Conservation (phyloP, 108 stramenopile species). For the Cyclotella baltica region DNA sequence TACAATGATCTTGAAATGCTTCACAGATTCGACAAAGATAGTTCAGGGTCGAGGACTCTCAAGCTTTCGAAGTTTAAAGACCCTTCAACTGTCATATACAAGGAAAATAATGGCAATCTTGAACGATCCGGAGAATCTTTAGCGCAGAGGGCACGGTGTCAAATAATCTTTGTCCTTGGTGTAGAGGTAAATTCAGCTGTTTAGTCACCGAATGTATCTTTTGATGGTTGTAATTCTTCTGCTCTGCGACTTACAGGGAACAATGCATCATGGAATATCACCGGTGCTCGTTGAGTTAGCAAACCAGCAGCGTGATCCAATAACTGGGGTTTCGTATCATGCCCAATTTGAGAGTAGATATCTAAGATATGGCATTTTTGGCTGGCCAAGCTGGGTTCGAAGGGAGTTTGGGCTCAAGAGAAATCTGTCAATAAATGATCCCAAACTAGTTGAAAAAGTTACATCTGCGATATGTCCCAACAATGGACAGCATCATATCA, state of each 20-base stretch:
- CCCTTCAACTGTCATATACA: no score
- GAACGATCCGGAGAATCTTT: no score
- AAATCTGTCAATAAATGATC: constrained; percentile 16
- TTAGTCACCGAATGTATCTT: not conserved
- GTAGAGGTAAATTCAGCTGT: not conserved
- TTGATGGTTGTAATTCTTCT: not conserved
- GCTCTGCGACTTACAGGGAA: no score
- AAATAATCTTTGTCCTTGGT: constrained; percentile 1
- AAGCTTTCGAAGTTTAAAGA: no score
- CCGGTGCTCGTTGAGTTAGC: not conserved
- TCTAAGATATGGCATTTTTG: constrained; percentile 2
- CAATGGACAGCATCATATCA: constrained; percentile 22
- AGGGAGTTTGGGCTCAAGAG: constrained; percentile 2
- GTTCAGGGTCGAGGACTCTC: no score
- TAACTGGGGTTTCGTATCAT: not conserved
- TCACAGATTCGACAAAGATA: no score
- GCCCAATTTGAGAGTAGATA: not conserved
- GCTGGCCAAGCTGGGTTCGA: not conserved
- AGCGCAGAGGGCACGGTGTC: not conserved
- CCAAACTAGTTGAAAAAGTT: not conserved
- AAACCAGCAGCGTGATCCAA: not conserved
- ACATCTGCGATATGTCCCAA: constrained; percentile 14
- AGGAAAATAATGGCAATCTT: no score
- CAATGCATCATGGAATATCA: constrained; percentile 3
- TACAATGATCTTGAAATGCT: no score